Evolutionary conservation across 2,329 filamentous ascomycete genomes (phyloP).

Genomic region (Aspergillus pseudoterreus): DNA sequence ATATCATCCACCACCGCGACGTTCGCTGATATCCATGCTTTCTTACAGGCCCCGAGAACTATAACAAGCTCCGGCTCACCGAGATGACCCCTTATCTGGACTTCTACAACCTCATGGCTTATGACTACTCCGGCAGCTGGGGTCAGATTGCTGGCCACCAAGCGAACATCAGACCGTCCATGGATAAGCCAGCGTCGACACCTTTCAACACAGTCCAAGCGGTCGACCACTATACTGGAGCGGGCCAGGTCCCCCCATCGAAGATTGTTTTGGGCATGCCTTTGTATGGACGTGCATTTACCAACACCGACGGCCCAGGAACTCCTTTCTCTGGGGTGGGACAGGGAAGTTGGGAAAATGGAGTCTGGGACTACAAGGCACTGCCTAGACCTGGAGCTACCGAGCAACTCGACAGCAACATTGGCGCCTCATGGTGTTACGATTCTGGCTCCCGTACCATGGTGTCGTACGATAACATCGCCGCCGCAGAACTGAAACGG

Average conservation of each 20-base stretch:
- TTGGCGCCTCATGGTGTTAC: constrained; percentile 75
- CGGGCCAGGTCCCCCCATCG: constrained; percentile 55
- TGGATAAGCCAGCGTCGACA: constrained; percentile 60
- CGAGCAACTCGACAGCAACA: constrained; percentile 61
- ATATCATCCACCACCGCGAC: background rate
- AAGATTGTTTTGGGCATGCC: constrained; percentile 95
- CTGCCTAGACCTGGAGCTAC: constrained; percentile 66
- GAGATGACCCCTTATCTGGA: constrained; percentile 48
- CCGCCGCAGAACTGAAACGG: constrained; percentile 66
- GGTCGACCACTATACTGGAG: constrained; percentile 64
- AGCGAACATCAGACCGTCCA: constrained; percentile 68
- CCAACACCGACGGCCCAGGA: constrained; percentile 73
- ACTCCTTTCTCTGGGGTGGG: constrained; percentile 69
- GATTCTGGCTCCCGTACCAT: constrained; percentile 60
- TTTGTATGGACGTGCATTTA: constrained; percentile 85
- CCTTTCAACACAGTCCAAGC: constrained; percentile 74
- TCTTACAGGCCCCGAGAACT: constrained; percentile 36
- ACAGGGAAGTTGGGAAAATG: constrained; percentile 72
- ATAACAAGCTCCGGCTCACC: constrained; percentile 39
- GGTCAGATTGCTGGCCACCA: constrained; percentile 71
- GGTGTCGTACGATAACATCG: constrained; percentile 65
- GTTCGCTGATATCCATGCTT: background rate
- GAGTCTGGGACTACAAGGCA: constrained; percentile 84
- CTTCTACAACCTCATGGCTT: constrained; percentile 68
- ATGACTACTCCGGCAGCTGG: constrained; percentile 84